A percentile compares a stretch with the other conserved stretches of the same genome.
Conservation (phyloP, 1,139 yeast species). For the Blastobotrys arbuscula region DNA sequence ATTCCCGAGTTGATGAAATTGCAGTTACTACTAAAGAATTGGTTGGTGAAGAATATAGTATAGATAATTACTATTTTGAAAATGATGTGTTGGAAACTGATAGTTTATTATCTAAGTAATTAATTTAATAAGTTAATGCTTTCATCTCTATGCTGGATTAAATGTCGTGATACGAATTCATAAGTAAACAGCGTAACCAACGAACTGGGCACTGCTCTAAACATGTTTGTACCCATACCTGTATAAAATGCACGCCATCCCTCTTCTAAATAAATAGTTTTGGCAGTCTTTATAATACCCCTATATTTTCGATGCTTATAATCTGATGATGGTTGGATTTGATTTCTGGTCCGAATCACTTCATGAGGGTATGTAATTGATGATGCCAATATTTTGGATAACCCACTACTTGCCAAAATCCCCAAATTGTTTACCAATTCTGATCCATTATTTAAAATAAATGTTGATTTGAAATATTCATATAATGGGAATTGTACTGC, state of each 20-base stretch:
- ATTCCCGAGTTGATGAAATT: slow-evolving; percentile 27
- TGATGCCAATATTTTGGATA: slow-evolving; percentile 86
- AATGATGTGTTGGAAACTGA: not conserved
- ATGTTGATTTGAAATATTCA: slow-evolving; percentile 60
- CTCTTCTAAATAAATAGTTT: slow-evolving; percentile 56
- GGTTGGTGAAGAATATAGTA: slow-evolving; percentile 30
- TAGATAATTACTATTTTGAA: slow-evolving; percentile 14
- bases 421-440: slow-evolving; percentile 33
- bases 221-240: slow-evolving; percentile 79
- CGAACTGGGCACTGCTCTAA: slow-evolving; percentile 91
- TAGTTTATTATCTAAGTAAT: not conserved
- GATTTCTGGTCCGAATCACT: slow-evolving; percentile 86
- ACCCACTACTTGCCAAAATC: slow-evolving; percentile 66
- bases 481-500: slow-evolving; percentile 98
- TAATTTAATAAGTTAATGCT: not conserved
- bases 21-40: slow-evolving; percentile 27
- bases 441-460: slow-evolving; percentile 26
- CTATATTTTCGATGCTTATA: slow-evolving; percentile 26
- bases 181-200: slow-evolving; percentile 93
- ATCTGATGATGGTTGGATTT: slow-evolving; percentile 40
- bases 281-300: slow-evolving; percentile 43
- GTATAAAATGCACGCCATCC: slow-evolving; percentile 83
- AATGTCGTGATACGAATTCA: slow-evolving; percentile 70
- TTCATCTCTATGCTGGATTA: slow-evolving; percentile 26
- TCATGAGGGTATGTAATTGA: slow-evolving; percentile 94